phyloP scores from a whole-genome alignment of 306 rosid species.

The Medicago truncatula region DNA sequence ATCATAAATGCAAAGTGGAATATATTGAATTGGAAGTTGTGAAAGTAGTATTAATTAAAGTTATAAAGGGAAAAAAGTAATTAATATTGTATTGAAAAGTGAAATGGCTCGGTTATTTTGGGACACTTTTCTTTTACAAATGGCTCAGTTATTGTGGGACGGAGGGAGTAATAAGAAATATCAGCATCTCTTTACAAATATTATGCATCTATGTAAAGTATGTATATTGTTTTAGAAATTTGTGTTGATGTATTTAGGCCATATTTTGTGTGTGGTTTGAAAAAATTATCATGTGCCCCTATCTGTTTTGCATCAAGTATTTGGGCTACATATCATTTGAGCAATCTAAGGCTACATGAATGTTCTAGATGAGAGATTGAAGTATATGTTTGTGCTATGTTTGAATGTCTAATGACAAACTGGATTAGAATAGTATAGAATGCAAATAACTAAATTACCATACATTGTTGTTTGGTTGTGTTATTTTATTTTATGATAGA shows the following conservation, averaged over 20 bases:
- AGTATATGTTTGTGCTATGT: conserved; percentile 9
- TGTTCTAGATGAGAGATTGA: conserved; percentile 10
- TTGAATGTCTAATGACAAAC: neutral
- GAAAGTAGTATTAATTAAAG: no score
- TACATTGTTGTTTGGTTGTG: neutral
- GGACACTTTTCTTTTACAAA: no score
- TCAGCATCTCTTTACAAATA: neutral
- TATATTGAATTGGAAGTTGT: no score
- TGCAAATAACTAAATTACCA: neutral
- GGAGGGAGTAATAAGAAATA: neutral
- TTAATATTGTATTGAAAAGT: no score
- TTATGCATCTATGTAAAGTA: neutral
- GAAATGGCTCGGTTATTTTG: no score
- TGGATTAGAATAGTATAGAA: neutral
- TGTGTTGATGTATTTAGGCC: neutral
- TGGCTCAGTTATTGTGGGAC: no score
- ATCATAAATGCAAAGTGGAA: no score
- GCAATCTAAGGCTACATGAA: conserved; percentile 25
- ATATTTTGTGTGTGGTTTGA: no score
- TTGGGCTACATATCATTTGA: conserved; percentile 6
- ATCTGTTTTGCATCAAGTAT: neutral
- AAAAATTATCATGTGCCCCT: neutral
- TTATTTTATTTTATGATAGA: neutral
- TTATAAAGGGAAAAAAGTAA: no score
- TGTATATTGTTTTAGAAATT: neutral